Evolutionary conservation across 202 grass and related monocot genomes (phyloP).

Genomic region (Digitaria exilis): DNA sequence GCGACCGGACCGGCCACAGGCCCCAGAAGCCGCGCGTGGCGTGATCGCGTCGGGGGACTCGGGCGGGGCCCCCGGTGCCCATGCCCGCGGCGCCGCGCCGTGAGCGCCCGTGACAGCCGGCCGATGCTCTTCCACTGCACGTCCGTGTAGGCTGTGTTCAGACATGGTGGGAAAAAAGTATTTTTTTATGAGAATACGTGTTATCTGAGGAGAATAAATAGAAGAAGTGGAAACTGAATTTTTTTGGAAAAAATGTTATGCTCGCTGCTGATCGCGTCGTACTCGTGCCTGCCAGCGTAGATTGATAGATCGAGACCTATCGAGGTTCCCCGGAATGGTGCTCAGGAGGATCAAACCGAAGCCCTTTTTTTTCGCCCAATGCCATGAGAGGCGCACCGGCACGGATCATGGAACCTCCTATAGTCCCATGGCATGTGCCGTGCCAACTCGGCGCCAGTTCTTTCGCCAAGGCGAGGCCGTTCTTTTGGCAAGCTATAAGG

Average conservation of each 20-base stretch:
- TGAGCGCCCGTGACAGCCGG: no score
- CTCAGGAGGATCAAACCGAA: not conserved
- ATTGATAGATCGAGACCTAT: not conserved
- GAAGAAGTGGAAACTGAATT: no score
- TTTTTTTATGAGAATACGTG: no score
- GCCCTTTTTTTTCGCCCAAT: no score
- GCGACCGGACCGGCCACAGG: not conserved
- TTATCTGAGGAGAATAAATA: no score
- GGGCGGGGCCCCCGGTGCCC: no score
- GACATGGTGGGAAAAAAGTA: no score
- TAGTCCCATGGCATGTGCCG: not conserved
- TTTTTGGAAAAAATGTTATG: no score
- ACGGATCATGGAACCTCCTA: not conserved
- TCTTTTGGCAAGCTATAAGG: not conserved
- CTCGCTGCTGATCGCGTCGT: not conserved
- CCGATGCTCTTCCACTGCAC: no score
- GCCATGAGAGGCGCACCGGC: no score
- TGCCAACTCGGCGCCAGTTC: not conserved
- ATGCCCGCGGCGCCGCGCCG: not conserved
- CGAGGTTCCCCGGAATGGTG: no score
- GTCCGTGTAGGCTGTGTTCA: no score
- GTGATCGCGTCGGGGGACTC: not conserved
- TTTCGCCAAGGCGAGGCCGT: not conserved
- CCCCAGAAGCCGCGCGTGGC: not conserved
- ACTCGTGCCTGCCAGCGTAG: not conserved